Percentiles rank a stretch among this genome's conserved stretches.
Conservation (phyloP, 768 basidiomycete genomes). For the Lactarius indigo region DNA sequence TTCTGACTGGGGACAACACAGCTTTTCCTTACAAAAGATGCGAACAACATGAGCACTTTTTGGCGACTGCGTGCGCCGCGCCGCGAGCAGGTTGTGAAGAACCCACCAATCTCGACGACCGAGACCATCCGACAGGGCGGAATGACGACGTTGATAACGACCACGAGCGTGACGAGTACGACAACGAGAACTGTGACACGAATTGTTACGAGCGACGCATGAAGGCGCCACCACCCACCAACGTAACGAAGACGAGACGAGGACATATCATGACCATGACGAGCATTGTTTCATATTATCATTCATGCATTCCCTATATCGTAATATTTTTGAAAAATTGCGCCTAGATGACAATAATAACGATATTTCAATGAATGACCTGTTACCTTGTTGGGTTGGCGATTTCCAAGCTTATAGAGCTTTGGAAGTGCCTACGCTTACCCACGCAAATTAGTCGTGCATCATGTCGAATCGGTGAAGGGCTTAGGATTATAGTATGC, state of each 20-base stretch:
- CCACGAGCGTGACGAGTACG: conserved; percentile 24
- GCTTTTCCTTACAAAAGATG: conserved; percentile 23
- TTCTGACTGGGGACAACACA: background rate
- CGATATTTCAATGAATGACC: background rate
- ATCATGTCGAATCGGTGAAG: too few relatives aligned
- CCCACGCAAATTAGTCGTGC: too few relatives aligned
- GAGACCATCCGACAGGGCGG: conserved; percentile 19
- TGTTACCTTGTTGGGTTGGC: background rate
- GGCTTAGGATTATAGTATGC: too few relatives aligned
- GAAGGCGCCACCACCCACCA: background rate
- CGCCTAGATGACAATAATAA: background rate
- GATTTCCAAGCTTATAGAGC: background rate
- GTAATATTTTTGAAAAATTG: background rate
- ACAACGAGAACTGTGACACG: conserved; percentile 24
- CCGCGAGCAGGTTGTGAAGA: conserved; percentile 25
- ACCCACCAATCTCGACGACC: conserved; percentile 17
- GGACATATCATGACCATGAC: background rate
- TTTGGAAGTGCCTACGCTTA: background rate
- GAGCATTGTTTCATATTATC: conserved; percentile 1
- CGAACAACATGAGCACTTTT: conserved; percentile 20
- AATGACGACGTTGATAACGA: conserved; percentile 22
- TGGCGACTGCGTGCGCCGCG: conserved; percentile 22
- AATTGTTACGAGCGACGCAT: conserved; percentile 19
- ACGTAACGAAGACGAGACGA: background rate
- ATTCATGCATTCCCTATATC: background rate